phyloP scores from a whole-genome alignment of 2,329 filamentous ascomycete species.

The Huntiella moniliformis region DNA sequence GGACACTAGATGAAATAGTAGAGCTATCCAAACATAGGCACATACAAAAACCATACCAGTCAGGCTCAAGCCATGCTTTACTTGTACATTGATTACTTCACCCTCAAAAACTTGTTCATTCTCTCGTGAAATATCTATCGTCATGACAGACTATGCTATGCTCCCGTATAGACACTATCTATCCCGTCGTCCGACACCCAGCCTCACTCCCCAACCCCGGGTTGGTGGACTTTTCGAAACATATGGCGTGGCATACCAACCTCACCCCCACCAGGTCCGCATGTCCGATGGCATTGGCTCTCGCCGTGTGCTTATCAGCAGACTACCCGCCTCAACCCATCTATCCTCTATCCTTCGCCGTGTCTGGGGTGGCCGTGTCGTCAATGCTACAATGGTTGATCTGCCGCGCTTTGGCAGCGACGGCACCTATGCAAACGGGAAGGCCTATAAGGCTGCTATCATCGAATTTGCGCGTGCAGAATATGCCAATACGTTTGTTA shows the following conservation, averaged over 20 bases:
- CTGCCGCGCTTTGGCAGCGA: neutral
- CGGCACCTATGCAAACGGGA: neutral
- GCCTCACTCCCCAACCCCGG: no score
- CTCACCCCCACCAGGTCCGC: neutral
- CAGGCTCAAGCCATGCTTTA: no score
- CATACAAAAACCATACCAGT: no score
- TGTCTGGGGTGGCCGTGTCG: constrained; percentile 11
- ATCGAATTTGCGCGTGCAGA: constrained; percentile 9
- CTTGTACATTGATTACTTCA: no score
- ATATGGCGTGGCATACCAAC: neutral
- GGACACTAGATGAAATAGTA: no score
- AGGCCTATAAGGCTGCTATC: neutral
- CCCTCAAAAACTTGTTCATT: no score
- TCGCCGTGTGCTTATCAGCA: constrained; percentile 15
- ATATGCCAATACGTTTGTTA: neutral
- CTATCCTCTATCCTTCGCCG: constrained; percentile 4
- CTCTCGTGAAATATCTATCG: no score
- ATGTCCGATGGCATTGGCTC: constrained; percentile 2
- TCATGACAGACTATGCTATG: no score
- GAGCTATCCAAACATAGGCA: no score
- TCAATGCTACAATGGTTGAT: neutral
- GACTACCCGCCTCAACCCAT: constrained; percentile 14
- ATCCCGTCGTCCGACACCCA: no score
- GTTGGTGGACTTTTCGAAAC: neutral
- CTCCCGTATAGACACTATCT: no score